Evolutionary conservation across 2,329 filamentous ascomycete species (phyloP), one percentile per base, ranked within the genome.

Genomic region (Bimuria novae-zelandiae): DNA sequence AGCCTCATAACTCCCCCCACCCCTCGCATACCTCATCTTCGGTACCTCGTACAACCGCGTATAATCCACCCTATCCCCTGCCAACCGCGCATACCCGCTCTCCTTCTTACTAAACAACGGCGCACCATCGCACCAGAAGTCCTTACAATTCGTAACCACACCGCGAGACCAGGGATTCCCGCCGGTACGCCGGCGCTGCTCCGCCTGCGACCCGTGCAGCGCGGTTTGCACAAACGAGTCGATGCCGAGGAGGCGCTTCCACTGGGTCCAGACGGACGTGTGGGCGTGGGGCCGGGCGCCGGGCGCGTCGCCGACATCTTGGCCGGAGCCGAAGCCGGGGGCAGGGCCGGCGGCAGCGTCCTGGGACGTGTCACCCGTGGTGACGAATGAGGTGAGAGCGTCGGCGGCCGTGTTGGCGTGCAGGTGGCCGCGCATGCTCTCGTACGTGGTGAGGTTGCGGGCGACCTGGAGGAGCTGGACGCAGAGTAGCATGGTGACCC

Each of bases 401-500:
- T 84, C 81, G 49, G 77, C 79, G 57, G 79, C 76, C 33, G 79
- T 80, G 48, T 79, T 74, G 49, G 79, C 80, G 57, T 88, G 81
- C 52, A 86, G 82, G 56, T 92, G 82, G 45, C 90, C 89, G 58
- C 88, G 87, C 92, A 99, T 97, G 73, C 92, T 96, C 75, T 99
- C 94, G 75, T 90, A 97, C 0, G 94, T 99, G 1, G 94, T 99
- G 80, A 96, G 88, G 52, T 92, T 95, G 56, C 92, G 87, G 0
- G 92, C 89, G 46, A 99, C 88, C 71, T 99, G 94, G 45, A 97
- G 82, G 46, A 97, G 86, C 71, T 99, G 95, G 4, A 97, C 95
- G 59, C 92, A 89, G 54, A 97, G 82, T 29, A 99, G 86, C 92
- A 99, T 97, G n/a, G 89, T 87, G 2, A 97, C 90, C 94, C 94